Conservation (phyloP, 2,329 filamentous ascomycete species). For the Shiraia sp. region DNA sequence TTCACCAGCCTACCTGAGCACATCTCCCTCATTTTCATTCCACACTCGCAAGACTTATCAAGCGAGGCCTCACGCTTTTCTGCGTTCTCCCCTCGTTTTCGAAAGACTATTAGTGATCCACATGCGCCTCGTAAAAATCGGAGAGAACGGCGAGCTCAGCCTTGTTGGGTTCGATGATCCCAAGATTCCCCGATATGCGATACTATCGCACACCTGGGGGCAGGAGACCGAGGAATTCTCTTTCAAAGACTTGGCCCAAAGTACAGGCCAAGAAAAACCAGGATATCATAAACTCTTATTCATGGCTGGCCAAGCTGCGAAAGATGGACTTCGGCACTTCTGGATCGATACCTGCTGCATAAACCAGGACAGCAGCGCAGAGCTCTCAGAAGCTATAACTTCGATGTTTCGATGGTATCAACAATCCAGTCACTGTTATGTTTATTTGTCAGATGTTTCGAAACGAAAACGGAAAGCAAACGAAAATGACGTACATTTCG, state of each 20-base stretch:
- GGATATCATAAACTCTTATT: conserved; percentile 3
- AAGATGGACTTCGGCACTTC: background rate
- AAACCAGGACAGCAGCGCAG: too few species aligned
- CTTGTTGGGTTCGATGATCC: background rate
- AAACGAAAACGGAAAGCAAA: conserved; percentile 1
- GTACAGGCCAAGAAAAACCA: background rate
- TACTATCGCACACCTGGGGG: conserved; percentile 12
- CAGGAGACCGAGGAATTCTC: background rate
- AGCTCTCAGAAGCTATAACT: conserved; percentile 1
- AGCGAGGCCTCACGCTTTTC: too few species aligned
- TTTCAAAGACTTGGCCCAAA: background rate
- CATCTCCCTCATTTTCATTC: too few species aligned
- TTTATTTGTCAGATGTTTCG: conserved; percentile 6
- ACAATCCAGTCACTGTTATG: conserved; percentile 3
- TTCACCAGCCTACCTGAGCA: too few species aligned
- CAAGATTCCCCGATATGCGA: conserved; percentile 10
- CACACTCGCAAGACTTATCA: too few species aligned
- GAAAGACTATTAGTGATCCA: too few species aligned
- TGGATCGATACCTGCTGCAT: too few species aligned
- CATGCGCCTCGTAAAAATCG: background rate
- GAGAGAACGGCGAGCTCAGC: background rate
- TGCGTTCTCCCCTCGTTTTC: too few species aligned
- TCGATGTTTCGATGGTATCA: conserved; percentile 9
- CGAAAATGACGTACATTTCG: background rate
- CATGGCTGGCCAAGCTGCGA: conserved; percentile 2